Percentiles rank a stretch among this genome's conserved stretches.
phyloP scores from a whole-genome alignment of 75 land plant species.

The Sequoiadendron giganteum region DNA sequence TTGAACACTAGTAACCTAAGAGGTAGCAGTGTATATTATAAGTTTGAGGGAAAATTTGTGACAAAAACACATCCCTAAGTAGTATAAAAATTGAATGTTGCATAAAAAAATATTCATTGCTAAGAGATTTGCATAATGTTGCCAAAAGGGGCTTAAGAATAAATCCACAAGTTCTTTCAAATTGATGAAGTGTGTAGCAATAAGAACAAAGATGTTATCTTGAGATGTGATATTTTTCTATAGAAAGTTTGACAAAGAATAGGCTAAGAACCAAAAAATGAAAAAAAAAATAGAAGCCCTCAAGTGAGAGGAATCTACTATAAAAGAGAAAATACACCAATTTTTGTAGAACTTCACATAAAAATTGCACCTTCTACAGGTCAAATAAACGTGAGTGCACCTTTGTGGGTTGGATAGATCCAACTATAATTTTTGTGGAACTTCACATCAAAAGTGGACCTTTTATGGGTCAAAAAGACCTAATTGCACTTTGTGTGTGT shows the following conservation, averaged over 20 bases:
- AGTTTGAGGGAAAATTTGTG: conserved; percentile 64
- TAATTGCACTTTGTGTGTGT: no score
- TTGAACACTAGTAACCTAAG: conserved; percentile 72
- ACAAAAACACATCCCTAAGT: conserved; percentile 70
- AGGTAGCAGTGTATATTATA: conserved; percentile 29
- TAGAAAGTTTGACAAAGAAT: conserved; percentile 43
- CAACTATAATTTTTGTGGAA: no score
- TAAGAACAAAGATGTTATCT: conserved; percentile 71
- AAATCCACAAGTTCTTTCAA: conserved; percentile 59
- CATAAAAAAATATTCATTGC: conserved; percentile 63
- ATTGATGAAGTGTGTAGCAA: conserved; percentile 70
- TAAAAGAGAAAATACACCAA: conserved; percentile 81
- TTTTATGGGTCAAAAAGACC: no score
- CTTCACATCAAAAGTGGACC: no score
- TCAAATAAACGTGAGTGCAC: no score
- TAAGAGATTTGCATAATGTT: conserved; percentile 63
- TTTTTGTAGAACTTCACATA: no score
- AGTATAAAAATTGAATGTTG: conserved; percentile 52
- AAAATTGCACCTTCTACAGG: no score
- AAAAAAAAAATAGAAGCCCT: conserved; percentile 90
- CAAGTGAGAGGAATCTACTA: conserved; percentile 68
- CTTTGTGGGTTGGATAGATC: no score
- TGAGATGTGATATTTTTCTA: conserved; percentile 81
- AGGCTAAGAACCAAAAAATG: conserved; percentile 82
- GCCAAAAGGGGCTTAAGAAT: conserved; percentile 83